Evolutionary conservation across 2,329 filamentous ascomycete species (phyloP), one percentile per base, ranked within the genome.

Genomic region (Pyricularia sp.): DNA sequence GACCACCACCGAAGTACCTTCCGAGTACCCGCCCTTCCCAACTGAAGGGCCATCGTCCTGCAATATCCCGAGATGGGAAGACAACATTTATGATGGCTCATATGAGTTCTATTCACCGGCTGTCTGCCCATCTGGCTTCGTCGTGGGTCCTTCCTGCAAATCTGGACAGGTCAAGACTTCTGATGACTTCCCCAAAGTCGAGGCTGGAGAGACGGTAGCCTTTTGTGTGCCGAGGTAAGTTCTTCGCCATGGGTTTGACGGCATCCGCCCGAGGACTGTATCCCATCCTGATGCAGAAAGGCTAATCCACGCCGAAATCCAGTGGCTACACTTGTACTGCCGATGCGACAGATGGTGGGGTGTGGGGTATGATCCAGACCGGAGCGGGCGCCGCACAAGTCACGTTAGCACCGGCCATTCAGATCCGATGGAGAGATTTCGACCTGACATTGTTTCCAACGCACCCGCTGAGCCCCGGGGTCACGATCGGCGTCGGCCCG

Each of bases 301-400:
- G 62, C 35, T 62, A 31, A 62, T 19, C 2, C 6, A 24, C 24
- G 9, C 16, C 24, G 5, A 26, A 12, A 2, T 16, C 16, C 61
- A 75, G 71, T 22, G 77, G 76, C 10, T 72, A 75, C 62, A 70
- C 71, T 3, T 79, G 77, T 67, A 77, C 76, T 2, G 75, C 75
- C 1, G 77, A 79, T 64, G 75, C 73, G 6, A 73, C 75, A 4
- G 75, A 77, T 2, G 76, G 75, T 8, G 75, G 76, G 31, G 70
- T 77, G 62, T 77, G 76, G 75, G 76, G 75, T 6, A 73, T 73
- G 53, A 65, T 64, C 13, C 68, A 63, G 53, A 70, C 69, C 4
- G 68, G 67, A 4, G 66, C 66, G 0, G 22, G 60, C 5, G 66
- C 63, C 2, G 69, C 68, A 4, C 24, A 63, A 5, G 67, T 73